These are phyloP conservation scores for Dictyostelium discoideum DNA, from an alignment of 78 protist genomes.

Conservation along the genomic window DNA sequence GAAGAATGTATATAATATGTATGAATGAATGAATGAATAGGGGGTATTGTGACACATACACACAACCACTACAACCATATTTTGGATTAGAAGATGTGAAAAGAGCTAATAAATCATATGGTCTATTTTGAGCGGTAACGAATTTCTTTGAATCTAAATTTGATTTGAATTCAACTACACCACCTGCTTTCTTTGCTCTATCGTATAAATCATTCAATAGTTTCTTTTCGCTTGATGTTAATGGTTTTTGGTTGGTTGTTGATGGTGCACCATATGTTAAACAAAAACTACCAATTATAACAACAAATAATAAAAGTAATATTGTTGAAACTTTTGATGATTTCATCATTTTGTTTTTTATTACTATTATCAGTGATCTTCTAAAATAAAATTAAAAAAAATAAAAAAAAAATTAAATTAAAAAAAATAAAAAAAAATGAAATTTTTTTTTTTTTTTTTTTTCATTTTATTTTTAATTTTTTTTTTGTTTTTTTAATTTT, in stretches of 20 bases:
- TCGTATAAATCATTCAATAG: not conserved
- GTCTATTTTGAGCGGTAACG: slow-evolving; percentile 8
- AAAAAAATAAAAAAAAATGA: too few relatives aligned
- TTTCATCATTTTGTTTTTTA: not conserved
- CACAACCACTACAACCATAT: slow-evolving; percentile 48
- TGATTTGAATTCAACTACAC: not conserved
- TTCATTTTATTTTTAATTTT: too few relatives aligned
- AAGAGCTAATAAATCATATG: not conserved
- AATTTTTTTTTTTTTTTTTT: too few relatives aligned
- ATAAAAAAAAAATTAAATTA: too few relatives aligned
- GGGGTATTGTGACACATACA: slow-evolving; percentile 2
- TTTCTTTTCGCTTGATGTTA: not conserved
- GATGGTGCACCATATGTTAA: not conserved
- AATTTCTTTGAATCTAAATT: not conserved
- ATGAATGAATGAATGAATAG: not conserved
- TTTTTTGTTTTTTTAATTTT: too few relatives aligned
- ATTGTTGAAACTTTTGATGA: not conserved
- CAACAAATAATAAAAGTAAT: not conserved
- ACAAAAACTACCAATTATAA: not conserved
- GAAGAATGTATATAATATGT: too few relatives aligned
- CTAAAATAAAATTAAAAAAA: not conserved
- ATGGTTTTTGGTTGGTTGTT: not conserved
- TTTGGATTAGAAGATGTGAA: slow-evolving; percentile 28
- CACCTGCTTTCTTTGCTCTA: not conserved
- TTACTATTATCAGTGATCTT: not conserved